Evolutionary conservation across 352 stramenopile species (phyloP).

Genomic region (Phytophthora litchii): DNA sequence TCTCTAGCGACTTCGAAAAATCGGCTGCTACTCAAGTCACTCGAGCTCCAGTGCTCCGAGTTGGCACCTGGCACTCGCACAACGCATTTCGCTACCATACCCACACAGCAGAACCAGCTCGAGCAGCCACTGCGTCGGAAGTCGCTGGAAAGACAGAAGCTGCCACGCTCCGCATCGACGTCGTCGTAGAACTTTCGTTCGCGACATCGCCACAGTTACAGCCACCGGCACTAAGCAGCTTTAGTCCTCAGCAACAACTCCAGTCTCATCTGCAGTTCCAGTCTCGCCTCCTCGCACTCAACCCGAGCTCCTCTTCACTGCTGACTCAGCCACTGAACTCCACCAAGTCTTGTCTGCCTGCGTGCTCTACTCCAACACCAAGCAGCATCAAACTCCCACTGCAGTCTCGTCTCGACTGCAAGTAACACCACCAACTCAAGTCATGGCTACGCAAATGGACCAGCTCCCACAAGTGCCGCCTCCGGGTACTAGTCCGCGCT

Average conservation of each 20-base stretch:
- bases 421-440: slow-evolving; percentile 19
- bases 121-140: slow-evolving; percentile 23
- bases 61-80: slow-evolving; percentile 3
- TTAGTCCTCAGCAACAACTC: not conserved
- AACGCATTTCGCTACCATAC: slow-evolving; percentile 20
- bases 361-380: not conserved
- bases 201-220: slow-evolving; percentile 19
- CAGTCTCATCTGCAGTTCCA: slow-evolving; percentile 36
- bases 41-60: slow-evolving; percentile 1
- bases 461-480: slow-evolving; percentile 42
- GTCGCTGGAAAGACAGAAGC: slow-evolving; percentile 27
- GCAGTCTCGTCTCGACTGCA: slow-evolving; percentile 18
- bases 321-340: slow-evolving; percentile 9
- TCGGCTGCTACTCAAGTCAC: slow-evolving; percentile 20
- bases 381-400: slow-evolving; percentile 13
- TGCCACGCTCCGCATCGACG: not conserved
- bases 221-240: slow-evolving; percentile 15
- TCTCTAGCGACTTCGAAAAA: slow-evolving; percentile 19
- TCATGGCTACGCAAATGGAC: slow-evolving; percentile 51
- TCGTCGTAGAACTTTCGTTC: slow-evolving; percentile 25
- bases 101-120: slow-evolving; percentile 9
- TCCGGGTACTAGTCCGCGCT: slow-evolving; percentile 43
- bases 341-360: slow-evolving; percentile 20
- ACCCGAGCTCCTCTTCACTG: not conserved
- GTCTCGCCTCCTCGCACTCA: slow-evolving; percentile 20